Base-by-base conservation (phyloP, 768 basidiomycete genomes). In the Boletus bicolor region DNA sequence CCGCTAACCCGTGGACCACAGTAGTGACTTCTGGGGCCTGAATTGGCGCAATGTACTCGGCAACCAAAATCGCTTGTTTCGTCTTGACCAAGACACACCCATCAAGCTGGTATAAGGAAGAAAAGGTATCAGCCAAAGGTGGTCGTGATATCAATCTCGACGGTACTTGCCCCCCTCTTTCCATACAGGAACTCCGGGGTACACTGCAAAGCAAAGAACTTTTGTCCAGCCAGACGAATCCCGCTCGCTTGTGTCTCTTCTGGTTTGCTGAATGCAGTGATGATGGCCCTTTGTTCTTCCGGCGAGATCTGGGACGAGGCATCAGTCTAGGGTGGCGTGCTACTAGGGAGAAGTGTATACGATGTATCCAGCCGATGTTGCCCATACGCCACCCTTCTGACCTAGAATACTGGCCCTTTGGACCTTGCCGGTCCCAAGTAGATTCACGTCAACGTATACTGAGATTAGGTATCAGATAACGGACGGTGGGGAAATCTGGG, bases 401-500 rank as follows among this genome's bases (percentile, higher is more conserved):
- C 70, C 69, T n/a, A 71, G 19, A 49, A 71, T 71, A 37, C 91
- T 92, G 51, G 92, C 94, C 68, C 77, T 81, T 7, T 75, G 15
- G 63, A 96, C 74, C 76, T 84, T 92, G 66, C 82, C 82, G 55
- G 71, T 84, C 12, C 84, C 89, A 57, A 95, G 62, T 57, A 96
- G 85, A 72, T 91, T 86, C 62, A 72, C 72, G 70, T 94, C 90
- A 72, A 93, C 89, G 73, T 92, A 93, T 42, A 71, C 92, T 94
- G 57, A 9, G 19, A 9, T 8, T 73, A 85, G 62, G 88, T 85
- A 6, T 57, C 39, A 57, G 54, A 57, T 9, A 4, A 28, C 17
- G 21, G 28, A 15, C 9, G 7, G 0, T 5, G 8, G 2, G 11
- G 5, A 9, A 1, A 39, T 34, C 1, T 8, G 21, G 11, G 30